Conservation (phyloP, 2,329 filamentous ascomycete genomes). For the Botryotinia narcissicola region DNA sequence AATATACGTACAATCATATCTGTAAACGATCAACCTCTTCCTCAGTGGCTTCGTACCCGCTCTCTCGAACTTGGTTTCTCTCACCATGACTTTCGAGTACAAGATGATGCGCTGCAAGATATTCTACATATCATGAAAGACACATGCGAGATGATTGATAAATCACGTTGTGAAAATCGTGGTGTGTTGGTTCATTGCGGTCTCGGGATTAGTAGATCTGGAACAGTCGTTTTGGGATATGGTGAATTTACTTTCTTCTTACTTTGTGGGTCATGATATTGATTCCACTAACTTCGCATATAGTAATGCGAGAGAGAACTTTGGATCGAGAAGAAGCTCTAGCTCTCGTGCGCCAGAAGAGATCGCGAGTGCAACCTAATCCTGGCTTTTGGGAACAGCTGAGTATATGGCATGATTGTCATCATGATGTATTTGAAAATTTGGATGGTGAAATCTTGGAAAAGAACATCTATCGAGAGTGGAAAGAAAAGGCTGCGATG, state of each 20-base stretch:
- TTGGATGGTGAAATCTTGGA: background rate
- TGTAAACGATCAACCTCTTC: background rate
- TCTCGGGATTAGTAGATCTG: constrained; percentile 5
- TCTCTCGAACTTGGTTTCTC: background rate
- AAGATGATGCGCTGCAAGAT: constrained; percentile 1
- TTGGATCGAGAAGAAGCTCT: background rate
- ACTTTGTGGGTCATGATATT: background rate
- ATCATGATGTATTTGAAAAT: background rate
- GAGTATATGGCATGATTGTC: background rate
- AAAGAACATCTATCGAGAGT: background rate
- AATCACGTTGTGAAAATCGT: background rate
- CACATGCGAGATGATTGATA: background rate
- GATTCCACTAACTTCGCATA: background rate
- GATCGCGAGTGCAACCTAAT: background rate
- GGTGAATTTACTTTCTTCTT: background rate
- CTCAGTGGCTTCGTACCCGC: background rate
- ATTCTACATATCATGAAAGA: background rate
- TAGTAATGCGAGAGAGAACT: background rate
- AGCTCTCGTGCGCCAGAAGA: background rate
- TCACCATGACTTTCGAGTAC: background rate
- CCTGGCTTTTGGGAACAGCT: background rate
- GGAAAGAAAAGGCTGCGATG: background rate
- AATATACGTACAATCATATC: background rate
- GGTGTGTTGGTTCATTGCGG: constrained; percentile 1
- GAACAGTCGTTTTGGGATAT: background rate